These are phyloP conservation scores for Termitomyces sp. DNA, from an alignment of 768 basidiomycete genomes.

Conservation along the genomic window DNA sequence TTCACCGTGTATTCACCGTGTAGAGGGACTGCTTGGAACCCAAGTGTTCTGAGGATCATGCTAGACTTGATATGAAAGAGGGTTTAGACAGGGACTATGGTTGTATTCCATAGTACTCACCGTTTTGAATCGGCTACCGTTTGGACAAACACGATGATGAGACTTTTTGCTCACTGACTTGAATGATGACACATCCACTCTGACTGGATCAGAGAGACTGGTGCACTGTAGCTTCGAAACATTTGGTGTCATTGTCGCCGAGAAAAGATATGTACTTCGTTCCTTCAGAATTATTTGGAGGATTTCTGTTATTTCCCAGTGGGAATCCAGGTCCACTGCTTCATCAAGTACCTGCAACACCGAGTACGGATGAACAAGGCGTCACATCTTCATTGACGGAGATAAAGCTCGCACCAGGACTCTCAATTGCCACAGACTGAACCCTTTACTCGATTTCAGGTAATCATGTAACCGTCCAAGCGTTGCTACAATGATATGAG, in stretches of 20 bases:
- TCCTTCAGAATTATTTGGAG: constrained; percentile 90
- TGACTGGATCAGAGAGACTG: constrained; percentile 84
- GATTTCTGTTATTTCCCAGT: constrained; percentile 90
- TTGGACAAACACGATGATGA: constrained; percentile 91
- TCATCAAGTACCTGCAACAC: constrained; percentile 83
- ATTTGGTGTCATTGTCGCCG: constrained; percentile 97
- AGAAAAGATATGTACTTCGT: constrained; percentile 90
- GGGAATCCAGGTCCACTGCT: constrained; percentile 96
- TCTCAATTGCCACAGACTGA: constrained; percentile 76
- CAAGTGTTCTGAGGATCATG: constrained; percentile 87
- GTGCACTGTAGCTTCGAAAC: constrained; percentile 93
- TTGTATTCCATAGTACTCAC: constrained; percentile 29
- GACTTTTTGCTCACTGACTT: constrained; percentile 74
- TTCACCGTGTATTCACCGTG: constrained; percentile 95
- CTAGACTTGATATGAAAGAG: constrained; percentile 59
- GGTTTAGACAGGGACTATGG: not conserved
- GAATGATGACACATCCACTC: constrained; percentile 78
- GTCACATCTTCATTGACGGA: not conserved
- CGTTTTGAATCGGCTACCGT: constrained; percentile 89
- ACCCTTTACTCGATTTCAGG: constrained; percentile 94
- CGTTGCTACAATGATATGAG: constrained; percentile 92
- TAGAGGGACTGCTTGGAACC: constrained; percentile 89
- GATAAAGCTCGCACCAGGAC: constrained; percentile 61
- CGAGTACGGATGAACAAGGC: not conserved
- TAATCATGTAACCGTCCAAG: constrained; percentile 91